Base-by-base conservation (phyloP, 192 early-diverging fungal genomes). In the Backusella parvicylindrica region DNA sequence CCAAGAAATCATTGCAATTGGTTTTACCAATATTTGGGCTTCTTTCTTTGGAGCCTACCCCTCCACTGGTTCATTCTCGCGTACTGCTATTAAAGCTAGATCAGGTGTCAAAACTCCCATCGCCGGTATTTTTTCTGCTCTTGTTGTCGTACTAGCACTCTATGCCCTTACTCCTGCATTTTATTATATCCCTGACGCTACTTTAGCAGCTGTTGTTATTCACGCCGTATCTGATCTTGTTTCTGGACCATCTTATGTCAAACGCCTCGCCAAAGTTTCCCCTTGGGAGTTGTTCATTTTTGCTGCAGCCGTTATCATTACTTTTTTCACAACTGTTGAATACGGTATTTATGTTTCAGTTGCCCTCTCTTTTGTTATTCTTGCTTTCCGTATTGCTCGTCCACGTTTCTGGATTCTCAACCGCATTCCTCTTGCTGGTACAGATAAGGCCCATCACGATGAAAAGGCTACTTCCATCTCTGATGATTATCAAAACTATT, bases 1-100 rank as follows among this genome's bases (percentile, higher is more conserved):
- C n/a, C n/a, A n/a, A n/a, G n/a, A n/a, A n/a, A n/a, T n/a, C n/a
- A n/a, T n/a, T n/a, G n/a, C n/a, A n/a, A n/a, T n/a, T n/a, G n/a
- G n/a, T n/a, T n/a, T n/a, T n/a, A n/a, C n/a, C n/a, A n/a, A n/a
- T n/a, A 93, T 93, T 23, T 75, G 93, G 80, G 94, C 91, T 16
- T 89, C 94, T 21, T 96, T 97, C 84, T 92, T 99, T 84, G 91
- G 77, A n/a, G 93, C 89, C 8, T 96, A 92, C 84, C 92, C 96
- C 11, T 90, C 94, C 2, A 97, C 97, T n/a, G 97, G 96, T 37
- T 96, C 95, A 4, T 97, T 99, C 87, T 97, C 95, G 13, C 93
- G 97, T 73, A 95, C 94, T 2, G 95, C 96, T 60, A 91, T 99
- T 80, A 97, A 97, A 82, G 87, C 93, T 72, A 86, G 90, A 74